These are phyloP conservation scores for Tetrahymena elliotti DNA, from an alignment of 73 alveolate species.

Conservation along the genomic window DNA sequence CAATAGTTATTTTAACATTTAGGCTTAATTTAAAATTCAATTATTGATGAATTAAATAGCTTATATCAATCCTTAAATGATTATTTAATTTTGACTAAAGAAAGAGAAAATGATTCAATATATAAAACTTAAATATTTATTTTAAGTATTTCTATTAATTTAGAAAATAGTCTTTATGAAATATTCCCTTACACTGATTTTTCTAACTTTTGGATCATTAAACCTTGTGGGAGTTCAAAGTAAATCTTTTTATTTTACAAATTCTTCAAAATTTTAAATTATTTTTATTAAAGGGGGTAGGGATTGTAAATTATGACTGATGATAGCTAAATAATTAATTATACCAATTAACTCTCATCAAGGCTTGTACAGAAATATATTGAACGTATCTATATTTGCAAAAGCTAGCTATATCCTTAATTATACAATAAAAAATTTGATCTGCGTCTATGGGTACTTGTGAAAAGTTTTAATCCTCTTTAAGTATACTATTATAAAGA, in stretches of 20 bases:
- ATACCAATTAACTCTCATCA: slow-evolving; percentile 61
- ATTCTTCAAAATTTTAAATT: background rate
- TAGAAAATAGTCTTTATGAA: background rate
- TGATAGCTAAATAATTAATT: slow-evolving; percentile 36
- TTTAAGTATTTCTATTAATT: background rate
- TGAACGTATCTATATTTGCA: slow-evolving; percentile 40
- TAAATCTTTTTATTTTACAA: background rate
- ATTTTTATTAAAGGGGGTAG: slow-evolving; percentile 67
- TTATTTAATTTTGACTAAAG: background rate
- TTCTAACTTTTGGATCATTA: slow-evolving; percentile 80
- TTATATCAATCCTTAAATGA: background rate
- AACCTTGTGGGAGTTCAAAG: slow-evolving; percentile 60
- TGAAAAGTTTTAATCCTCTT: slow-evolving; percentile 80
- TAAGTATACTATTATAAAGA: slow-evolving; percentile 65
- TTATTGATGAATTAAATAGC: background rate
- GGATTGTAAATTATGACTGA: slow-evolving; percentile 56
- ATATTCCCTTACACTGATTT: background rate
- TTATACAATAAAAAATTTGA: slow-evolving; percentile 77
- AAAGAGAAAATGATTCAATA: background rate
- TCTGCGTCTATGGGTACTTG: slow-evolving; percentile 86
- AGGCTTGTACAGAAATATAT: slow-evolving; percentile 81
- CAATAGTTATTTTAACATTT: no score
- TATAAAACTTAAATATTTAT: background rate
- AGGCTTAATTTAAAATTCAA: background rate
- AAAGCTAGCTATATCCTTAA: slow-evolving; percentile 52